Percentiles rank a stretch among this genome's conserved stretches.
These are phyloP conservation scores for Diaporthe ilicicola DNA, from an alignment of 2,329 filamentous ascomycete genomes.

Conservation along the genomic window DNA sequence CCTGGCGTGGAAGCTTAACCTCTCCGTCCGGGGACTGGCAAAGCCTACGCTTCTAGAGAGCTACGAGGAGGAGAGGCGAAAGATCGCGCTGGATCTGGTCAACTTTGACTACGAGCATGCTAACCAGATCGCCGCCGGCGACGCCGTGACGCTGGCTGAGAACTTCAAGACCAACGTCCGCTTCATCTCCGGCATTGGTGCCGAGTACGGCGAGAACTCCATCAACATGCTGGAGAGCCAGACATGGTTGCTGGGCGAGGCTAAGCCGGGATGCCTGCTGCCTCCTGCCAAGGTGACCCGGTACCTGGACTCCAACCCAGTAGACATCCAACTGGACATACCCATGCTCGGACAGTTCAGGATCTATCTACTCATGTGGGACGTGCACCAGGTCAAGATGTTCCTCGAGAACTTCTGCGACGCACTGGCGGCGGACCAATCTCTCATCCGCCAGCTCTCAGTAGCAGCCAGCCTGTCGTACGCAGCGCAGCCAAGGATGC, in stretches of 20 bases:
- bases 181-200: constrained; percentile 74
- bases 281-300: constrained; percentile 76
- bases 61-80: constrained; percentile 60
- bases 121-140: constrained; percentile 62
- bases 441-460: constrained; percentile 68
- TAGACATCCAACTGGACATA: constrained; percentile 81
- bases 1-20: constrained; percentile 45
- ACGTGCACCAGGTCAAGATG: constrained; percentile 61
- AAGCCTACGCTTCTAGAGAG: constrained; percentile 53
- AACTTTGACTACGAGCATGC: constrained; percentile 58
- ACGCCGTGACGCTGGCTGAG: constrained; percentile 64
- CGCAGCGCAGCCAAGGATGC: constrained; percentile 62
- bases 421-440: constrained; percentile 58
- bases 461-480: constrained; percentile 70
- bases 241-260: constrained; percentile 55
- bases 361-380: constrained; percentile 74
- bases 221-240: constrained; percentile 56
- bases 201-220: constrained; percentile 61
- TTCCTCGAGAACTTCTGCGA: constrained; percentile 70
- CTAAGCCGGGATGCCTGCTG: constrained; percentile 63
- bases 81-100: constrained; percentile 54
- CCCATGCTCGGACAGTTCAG: constrained; percentile 81
- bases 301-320: constrained; percentile 80
- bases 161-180: constrained; percentile 73
- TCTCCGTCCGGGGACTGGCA: constrained; percentile 50